Conservation (phyloP, 257 asterid genomes). For the Verbascum thapsus region DNA sequence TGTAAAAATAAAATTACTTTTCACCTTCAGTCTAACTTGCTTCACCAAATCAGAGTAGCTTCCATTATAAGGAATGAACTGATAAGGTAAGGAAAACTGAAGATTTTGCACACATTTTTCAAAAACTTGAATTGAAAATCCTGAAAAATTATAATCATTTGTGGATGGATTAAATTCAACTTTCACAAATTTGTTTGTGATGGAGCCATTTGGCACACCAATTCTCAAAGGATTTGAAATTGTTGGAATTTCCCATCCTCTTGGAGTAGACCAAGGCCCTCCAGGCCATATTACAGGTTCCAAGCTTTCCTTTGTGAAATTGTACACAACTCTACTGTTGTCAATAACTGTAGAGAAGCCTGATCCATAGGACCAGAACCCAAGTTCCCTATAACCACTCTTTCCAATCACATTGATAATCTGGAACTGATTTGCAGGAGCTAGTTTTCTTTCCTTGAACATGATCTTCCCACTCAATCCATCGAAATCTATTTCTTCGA, state of each 20-base stretch:
- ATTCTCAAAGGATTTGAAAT: slow-evolving; percentile 26
- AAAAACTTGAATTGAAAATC: slow-evolving; percentile 43
- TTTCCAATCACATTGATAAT: too few species aligned
- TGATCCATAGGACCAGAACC: too few species aligned
- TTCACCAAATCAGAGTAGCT: slow-evolving; percentile 35
- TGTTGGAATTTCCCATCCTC: too few species aligned
- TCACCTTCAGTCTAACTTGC: slow-evolving; percentile 37
- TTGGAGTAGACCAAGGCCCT: too few species aligned
- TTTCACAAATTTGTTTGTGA: slow-evolving; percentile 31
- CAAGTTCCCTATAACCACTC: too few species aligned
- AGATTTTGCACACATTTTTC: too few species aligned
- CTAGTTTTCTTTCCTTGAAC: too few species aligned
- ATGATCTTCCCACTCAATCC: slow-evolving; percentile 40
- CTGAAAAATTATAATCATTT: slow-evolving; percentile 2
- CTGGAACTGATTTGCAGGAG: too few species aligned
- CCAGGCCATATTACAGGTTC: slow-evolving; percentile 46
- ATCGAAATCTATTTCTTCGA: not conserved
- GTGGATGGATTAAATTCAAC: slow-evolving; percentile 30
- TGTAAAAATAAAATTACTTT: not conserved
- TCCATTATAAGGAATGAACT: slow-evolving; percentile 30
- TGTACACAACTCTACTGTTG: not conserved
- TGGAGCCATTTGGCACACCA: slow-evolving; percentile 39
- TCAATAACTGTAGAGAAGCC: too few species aligned
- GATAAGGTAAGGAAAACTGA: slow-evolving; percentile 23
- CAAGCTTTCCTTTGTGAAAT: slow-evolving; percentile 30